phyloP scores from a whole-genome alignment of 1,284 basidiomycete genomes.

The Cutaneotrichosporon sp. region DNA sequence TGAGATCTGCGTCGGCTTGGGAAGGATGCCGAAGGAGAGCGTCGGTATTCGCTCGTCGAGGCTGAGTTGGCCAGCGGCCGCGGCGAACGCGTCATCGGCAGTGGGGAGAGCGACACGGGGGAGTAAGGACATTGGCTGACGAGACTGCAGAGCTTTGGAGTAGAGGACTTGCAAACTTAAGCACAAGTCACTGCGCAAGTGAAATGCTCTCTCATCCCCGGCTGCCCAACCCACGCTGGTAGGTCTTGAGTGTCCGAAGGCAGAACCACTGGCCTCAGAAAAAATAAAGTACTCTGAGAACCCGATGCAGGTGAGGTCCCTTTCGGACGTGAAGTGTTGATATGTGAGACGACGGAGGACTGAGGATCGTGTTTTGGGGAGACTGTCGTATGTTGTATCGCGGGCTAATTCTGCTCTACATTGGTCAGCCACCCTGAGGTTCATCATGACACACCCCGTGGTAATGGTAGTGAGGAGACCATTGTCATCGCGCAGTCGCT shows the following conservation, averaged over 20 bases:
- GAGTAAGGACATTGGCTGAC: too few species aligned
- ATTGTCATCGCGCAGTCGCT: constrained; percentile 28
- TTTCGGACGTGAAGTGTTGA: too few species aligned
- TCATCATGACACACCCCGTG: constrained; percentile 29
- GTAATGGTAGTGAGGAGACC: constrained; percentile 28
- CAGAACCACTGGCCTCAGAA: too few species aligned
- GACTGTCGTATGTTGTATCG: constrained; percentile 5
- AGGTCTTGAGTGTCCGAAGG: too few species aligned
- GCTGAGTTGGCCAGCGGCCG: constrained; percentile 27
- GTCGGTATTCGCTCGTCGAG: constrained; percentile 10
- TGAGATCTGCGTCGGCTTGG: background rate
- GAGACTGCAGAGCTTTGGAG: background rate
- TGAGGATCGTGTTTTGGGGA: constrained; percentile 7
- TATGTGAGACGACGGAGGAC: constrained; percentile 7
- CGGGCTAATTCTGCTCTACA: background rate
- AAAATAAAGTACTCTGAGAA: background rate
- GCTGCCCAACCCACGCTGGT: too few species aligned
- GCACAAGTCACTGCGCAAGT: background rate
- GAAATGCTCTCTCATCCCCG: too few species aligned
- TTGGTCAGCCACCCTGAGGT: background rate
- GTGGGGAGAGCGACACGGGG: too few species aligned
- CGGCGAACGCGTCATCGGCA: constrained; percentile 28
- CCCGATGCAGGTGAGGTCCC: background rate
- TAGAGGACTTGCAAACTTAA: background rate
- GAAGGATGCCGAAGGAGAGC: background rate